Evolutionary conservation across 345 rosid genomes (phyloP), one percentile per base, ranked within the genome.

Genomic region (Eucalyptus albens): DNA sequence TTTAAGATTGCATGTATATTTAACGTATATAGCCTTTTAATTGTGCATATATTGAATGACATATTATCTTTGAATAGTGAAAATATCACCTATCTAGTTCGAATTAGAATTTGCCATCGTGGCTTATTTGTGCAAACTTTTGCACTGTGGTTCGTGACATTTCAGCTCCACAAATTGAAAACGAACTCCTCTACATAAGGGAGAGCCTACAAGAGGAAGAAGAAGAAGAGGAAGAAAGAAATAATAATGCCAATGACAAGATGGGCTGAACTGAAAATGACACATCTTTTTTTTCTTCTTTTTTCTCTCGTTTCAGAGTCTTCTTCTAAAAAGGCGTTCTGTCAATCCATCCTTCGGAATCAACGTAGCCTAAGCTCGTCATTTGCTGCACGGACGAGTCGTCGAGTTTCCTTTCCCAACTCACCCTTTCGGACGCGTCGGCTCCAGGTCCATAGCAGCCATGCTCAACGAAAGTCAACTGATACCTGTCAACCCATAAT

Each of bases 301-400:
- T 65, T 7, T 29, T 29, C 9, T 9, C 21, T 77, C 27, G 1
- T 77, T 77, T 21, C 85, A 11, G 27, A 6, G 14, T 5, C 55
- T 47, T 21, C 40, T 51, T 80, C 55, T 92, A 88, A 49, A 87
- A 11, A 7, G 99, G 97, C 50, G 90, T 92, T 14, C 47, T 81
- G 56, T 87, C 65, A 26, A 97, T 83, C 99, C 99, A 97, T 1
- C 94, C 94, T 15, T 90, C 95, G 9, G 37, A 29, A 88, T 95
- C 91, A 24, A 97, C 91, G 85, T 90, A 97, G 21, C 86, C 67
- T 37, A 91, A 88, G 89, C 93, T 92, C n/a, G 88, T 89, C 37
- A 96, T 11, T 26, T 55, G 45, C 56, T 62, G 26, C 49, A 94
- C 56, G 4, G 10, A 8, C 0, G 59, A 19, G 15, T 4, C 26